A percentile compares a stretch with the other conserved stretches of the same genome.
phyloP scores from a whole-genome alignment of 73 alveolate genomes.

The Durusdinium trenchii region DNA sequence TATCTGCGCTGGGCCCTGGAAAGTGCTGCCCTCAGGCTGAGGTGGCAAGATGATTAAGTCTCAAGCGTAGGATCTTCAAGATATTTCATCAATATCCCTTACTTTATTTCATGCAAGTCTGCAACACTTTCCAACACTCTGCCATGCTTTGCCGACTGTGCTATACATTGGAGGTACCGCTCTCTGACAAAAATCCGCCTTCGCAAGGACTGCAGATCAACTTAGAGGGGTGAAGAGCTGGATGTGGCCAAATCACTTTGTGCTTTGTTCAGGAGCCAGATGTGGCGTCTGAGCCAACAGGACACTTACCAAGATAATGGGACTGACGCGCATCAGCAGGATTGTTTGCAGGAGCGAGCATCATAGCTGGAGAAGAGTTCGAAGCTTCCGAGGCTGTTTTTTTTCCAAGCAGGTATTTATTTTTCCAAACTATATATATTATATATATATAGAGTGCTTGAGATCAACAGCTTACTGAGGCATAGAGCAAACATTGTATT shows the following conservation, averaged over 20 bases:
- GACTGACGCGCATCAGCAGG: too few species aligned
- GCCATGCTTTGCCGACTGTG: neutral
- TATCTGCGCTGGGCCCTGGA: constrained; percentile 71
- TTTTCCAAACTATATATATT: too few species aligned
- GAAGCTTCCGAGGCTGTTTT: constrained; percentile 43
- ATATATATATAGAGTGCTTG: too few species aligned
- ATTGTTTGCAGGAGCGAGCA: neutral
- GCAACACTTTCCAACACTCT: neutral
- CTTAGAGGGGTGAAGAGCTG: neutral
- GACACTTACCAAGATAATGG: neutral
- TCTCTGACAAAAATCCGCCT: constrained; percentile 75
- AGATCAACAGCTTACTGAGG: too few species aligned
- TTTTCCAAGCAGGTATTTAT: too few species aligned
- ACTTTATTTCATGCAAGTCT: neutral
- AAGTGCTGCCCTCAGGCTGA: neutral
- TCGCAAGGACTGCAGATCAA: constrained; percentile 26
- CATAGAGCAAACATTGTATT: too few species aligned
- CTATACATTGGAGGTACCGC: constrained; percentile 20
- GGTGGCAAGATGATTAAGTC: neutral
- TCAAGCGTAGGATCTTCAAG: neutral
- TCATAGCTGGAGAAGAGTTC: constrained; percentile 64
- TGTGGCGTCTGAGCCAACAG: constrained; percentile 62
- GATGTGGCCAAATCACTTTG: neutral
- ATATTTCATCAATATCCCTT: neutral
- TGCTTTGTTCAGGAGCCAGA: constrained; percentile 24